Evolutionary conservation across 2,329 filamentous ascomycete genomes (phyloP).

Genomic region (Fusarium sarcochroum): DNA sequence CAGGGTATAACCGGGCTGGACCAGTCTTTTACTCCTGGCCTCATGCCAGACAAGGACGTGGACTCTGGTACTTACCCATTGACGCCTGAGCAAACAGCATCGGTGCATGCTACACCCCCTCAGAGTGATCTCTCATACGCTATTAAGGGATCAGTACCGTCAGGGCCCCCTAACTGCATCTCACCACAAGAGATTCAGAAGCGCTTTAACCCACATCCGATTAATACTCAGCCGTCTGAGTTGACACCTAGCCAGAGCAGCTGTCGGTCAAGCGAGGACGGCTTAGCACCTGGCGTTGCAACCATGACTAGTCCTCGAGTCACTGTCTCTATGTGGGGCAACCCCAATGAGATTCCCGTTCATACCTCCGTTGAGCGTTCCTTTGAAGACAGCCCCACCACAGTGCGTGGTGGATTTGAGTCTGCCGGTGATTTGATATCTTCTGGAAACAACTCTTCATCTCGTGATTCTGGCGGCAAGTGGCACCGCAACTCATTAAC

Average conservation of each 20-base stretch:
- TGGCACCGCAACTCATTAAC: constrained; percentile 58
- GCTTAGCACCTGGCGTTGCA: constrained; percentile 55
- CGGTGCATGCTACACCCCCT: constrained; percentile 62
- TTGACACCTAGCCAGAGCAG: constrained; percentile 66
- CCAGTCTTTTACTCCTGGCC: constrained; percentile 35
- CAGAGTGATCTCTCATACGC: constrained; percentile 52
- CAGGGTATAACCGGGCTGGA: constrained; percentile 49
- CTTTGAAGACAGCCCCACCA: constrained; percentile 56
- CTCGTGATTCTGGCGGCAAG: constrained; percentile 58
- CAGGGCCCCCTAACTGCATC: constrained; percentile 54
- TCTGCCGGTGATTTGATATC: constrained; percentile 59
- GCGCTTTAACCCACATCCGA: constrained; percentile 54
- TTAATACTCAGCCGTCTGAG: constrained; percentile 53
- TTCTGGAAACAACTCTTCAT: constrained; percentile 43
- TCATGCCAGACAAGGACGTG: constrained; percentile 40
- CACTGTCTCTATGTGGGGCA: constrained; percentile 69
- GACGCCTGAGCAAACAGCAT: constrained; percentile 67
- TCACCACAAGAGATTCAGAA: constrained; percentile 60
- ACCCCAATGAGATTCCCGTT: constrained; percentile 55
- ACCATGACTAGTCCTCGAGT: constrained; percentile 68
- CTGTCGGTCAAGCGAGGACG: constrained; percentile 66
- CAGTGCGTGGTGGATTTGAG: constrained; percentile 54
- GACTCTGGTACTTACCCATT: constrained; percentile 58
- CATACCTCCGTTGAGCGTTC: constrained; percentile 58
- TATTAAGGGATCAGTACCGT: constrained; percentile 40